A percentile compares a stretch with the other conserved stretches of the same genome.
Evolutionary conservation across 1,284 basidiomycete genomes (phyloP).

Genomic region (Gymnopus androsaceus): DNA sequence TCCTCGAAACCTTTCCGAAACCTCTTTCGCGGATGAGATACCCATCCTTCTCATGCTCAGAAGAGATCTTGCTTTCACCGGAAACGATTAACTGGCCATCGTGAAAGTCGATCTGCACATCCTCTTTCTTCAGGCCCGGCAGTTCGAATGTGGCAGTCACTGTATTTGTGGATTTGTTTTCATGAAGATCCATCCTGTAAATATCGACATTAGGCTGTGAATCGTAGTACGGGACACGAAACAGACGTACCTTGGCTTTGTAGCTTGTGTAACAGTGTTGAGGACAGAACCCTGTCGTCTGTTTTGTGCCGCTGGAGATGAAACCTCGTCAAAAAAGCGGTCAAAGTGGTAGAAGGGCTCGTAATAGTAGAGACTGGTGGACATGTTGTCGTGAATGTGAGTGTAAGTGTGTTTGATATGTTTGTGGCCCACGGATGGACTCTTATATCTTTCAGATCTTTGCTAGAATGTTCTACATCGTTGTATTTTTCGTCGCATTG

Average conservation of each 20-base stretch:
- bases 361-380: constrained; percentile 25
- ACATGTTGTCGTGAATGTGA: too few relatives aligned
- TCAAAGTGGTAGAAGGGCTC: constrained; percentile 25
- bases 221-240: neutral
- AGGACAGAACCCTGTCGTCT: neutral
- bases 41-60: constrained; percentile 20
- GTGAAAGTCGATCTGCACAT: constrained; percentile 19
- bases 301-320: constrained; percentile 5
- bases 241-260: constrained; percentile 11
- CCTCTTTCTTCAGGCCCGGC: constrained; percentile 20
- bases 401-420: too few relatives aligned
- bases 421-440: too few relatives aligned
- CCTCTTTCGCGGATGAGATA: constrained; percentile 23
- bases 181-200: constrained; percentile 24
- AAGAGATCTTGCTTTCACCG: constrained; percentile 19
- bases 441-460: too few relatives aligned
- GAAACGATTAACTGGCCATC: constrained; percentile 20
- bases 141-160: constrained; percentile 25
- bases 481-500: too few relatives aligned
- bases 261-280: neutral
- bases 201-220: neutral
- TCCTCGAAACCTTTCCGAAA: constrained; percentile 21
- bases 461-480: too few relatives aligned
- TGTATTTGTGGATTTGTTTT: constrained; percentile 16
- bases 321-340: constrained; percentile 23